phyloP scores from a whole-genome alignment of 805 yeast species.

The Cyberlindnera mississippiensis region DNA sequence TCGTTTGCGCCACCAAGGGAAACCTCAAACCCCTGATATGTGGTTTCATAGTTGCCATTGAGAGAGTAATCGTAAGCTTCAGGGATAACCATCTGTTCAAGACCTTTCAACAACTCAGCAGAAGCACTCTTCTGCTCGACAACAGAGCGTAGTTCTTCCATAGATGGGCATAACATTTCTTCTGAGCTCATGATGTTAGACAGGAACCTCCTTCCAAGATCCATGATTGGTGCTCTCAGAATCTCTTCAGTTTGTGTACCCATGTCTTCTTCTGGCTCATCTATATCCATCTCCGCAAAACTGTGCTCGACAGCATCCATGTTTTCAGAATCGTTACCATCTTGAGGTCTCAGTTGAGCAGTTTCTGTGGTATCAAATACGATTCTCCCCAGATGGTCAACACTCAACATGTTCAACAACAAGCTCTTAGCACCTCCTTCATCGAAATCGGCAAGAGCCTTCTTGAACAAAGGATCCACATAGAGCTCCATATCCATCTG shows the following conservation, averaged over 20 bases:
- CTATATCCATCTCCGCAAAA: conserved; percentile 24
- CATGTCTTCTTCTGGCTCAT: conserved; percentile 10
- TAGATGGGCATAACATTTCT: conserved; percentile 18
- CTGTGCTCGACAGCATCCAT: conserved; percentile 12
- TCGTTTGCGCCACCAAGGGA: conserved; percentile 23
- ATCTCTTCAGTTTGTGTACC: conserved; percentile 5
- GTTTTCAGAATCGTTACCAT: conserved; percentile 9
- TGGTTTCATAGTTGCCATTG: conserved; percentile 13
- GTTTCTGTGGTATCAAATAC: conserved; percentile 56
- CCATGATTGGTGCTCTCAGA: conserved; percentile 4
- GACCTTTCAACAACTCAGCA: conserved; percentile 11
- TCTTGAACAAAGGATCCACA: conserved; percentile 72
- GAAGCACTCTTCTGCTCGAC: conserved; percentile 18
- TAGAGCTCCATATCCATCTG: conserved; percentile 60
- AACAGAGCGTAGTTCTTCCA: conserved; percentile 19
- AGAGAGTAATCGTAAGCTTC: conserved; percentile 8
- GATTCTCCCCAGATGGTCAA: conserved; percentile 50
- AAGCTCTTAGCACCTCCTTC: conserved; percentile 80
- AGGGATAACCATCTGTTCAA: conserved; percentile 17
- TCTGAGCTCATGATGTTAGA: not conserved
- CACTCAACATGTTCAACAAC: conserved; percentile 54
- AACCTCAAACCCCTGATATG: conserved; percentile 17
- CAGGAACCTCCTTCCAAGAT: conserved; percentile 16
- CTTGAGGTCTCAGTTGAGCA: conserved; percentile 14
- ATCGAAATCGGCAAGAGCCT: conserved; percentile 72